Conservation (phyloP, 495 filamentous ascomycete genomes). For the Wilcoxina mikolae region DNA sequence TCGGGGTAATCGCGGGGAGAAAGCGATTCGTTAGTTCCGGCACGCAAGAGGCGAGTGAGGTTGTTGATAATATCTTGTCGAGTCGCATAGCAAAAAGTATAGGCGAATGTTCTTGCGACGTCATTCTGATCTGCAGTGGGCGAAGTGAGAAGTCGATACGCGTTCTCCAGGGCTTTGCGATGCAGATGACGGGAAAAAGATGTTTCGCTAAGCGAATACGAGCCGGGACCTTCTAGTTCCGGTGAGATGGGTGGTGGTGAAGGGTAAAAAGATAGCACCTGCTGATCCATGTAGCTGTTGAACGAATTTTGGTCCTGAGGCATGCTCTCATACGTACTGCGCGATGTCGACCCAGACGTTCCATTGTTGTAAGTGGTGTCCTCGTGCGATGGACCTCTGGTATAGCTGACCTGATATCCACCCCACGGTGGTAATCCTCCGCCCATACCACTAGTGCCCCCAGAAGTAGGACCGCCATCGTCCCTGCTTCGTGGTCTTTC, state of each 20-base stretch:
- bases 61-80: constrained; percentile 36
- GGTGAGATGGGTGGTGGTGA: neutral
- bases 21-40: constrained; percentile 36
- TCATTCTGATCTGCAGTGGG: constrained; percentile 36
- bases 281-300: constrained; percentile 33
- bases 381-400: constrained; percentile 9
- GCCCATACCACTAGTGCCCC: constrained; percentile 10
- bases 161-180: constrained; percentile 49
- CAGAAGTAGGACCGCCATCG: constrained; percentile 21
- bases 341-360: neutral
- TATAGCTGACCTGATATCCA: constrained; percentile 24
- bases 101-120: constrained; percentile 47
- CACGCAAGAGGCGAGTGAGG: constrained; percentile 33
- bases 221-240: neutral
- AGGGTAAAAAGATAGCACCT: neutral
- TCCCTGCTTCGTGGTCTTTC: constrained; percentile 23
- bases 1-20: constrained; percentile 49
- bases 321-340: neutral
- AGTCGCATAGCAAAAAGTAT: constrained; percentile 44
- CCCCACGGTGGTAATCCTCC: constrained; percentile 21
- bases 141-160: constrained; percentile 44
- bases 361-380: neutral
- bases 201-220: neutral
- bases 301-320: constrained; percentile 34
- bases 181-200: constrained; percentile 54